phyloP scores from a whole-genome alignment of 768 basidiomycete genomes.

The Xerocomellus chrysenteron region DNA sequence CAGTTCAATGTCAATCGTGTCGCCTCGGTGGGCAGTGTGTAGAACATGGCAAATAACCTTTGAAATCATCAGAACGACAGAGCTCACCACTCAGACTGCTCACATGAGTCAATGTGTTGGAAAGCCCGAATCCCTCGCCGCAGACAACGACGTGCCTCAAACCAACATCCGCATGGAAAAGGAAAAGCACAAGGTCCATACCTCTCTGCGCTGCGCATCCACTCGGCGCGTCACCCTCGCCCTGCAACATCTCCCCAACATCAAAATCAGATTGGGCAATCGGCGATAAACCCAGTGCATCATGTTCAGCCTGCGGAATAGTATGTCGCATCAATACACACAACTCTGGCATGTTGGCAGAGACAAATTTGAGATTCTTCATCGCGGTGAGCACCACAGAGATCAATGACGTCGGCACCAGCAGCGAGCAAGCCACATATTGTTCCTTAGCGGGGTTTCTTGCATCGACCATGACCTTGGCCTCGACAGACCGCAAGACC shows the following conservation, averaged over 20 bases:
- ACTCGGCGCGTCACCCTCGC: conserved; percentile 83
- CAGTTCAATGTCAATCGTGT: conserved; percentile 85
- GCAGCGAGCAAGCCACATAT: conserved; percentile 83
- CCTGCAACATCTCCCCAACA: conserved; percentile 87
- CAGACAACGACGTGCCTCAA: conserved; percentile 84
- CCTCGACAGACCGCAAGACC: no score
- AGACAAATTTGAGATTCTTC: conserved; percentile 92
- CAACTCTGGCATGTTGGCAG: conserved; percentile 69
- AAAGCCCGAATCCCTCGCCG: conserved; percentile 82
- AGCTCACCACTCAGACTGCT: conserved; percentile 33
- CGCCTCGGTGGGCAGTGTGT: conserved; percentile 62
- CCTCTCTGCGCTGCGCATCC: conserved; percentile 79
- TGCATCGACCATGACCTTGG: no score
- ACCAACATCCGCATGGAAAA: conserved; percentile 82
- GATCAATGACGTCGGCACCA: conserved; percentile 84
- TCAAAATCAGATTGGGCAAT: conserved; percentile 67
- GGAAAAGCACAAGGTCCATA: conserved; percentile 78
- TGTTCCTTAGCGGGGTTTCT: conserved; percentile 84
- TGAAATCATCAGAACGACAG: conserved; percentile 17
- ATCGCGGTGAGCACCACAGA: conserved; percentile 87
- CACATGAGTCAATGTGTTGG: conserved; percentile 82
- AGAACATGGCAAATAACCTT: conserved; percentile 87
- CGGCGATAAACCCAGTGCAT: conserved; percentile 19
- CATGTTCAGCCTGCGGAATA: conserved; percentile 16
- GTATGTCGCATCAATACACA: conserved; percentile 18